These are phyloP conservation scores for Didymellaceae sp. DNA, from an alignment of 2,329 filamentous ascomycete species.

Conservation along the genomic window DNA sequence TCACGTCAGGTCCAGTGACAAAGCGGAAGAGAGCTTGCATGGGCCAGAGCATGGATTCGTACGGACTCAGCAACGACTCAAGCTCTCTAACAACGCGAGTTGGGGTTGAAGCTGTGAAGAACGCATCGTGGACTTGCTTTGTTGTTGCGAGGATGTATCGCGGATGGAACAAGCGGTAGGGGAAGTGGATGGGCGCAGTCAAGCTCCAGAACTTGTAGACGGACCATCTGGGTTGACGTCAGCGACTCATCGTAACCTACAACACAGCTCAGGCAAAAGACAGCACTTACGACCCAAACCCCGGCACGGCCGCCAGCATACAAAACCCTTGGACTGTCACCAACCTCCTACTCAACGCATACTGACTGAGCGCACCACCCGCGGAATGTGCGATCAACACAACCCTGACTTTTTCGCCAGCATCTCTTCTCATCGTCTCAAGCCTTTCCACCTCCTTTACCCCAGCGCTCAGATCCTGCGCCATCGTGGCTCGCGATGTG, in stretches of 20 bases:
- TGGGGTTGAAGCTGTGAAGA: constrained; percentile 58
- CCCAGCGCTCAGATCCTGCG: constrained; percentile 54
- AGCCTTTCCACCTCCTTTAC: constrained; percentile 42
- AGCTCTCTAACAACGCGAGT: constrained; percentile 52
- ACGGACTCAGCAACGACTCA: constrained; percentile 54
- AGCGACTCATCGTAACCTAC: too few relatives aligned
- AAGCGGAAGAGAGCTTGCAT: constrained; percentile 57
- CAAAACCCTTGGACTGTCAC: constrained; percentile 55
- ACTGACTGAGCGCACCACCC: constrained; percentile 60
- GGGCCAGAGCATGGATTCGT: constrained; percentile 62
- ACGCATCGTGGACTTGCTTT: constrained; percentile 56
- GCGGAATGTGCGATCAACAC: constrained; percentile 60
- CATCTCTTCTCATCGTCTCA: constrained; percentile 40
- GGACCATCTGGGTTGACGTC: constrained; percentile 17
- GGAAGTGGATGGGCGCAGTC: constrained; percentile 33
- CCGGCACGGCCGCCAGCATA: constrained; percentile 57
- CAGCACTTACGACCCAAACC: constrained; percentile 59
- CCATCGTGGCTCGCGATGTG: constrained; percentile 53
- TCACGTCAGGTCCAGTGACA: constrained; percentile 50
- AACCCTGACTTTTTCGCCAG: constrained; percentile 42
- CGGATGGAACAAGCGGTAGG: constrained; percentile 57
- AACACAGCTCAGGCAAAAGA: too few relatives aligned
- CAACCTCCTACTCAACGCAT: constrained; percentile 52
- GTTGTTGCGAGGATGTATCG: constrained; percentile 61
- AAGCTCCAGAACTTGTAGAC: constrained; percentile 36